phyloP scores from a whole-genome alignment of 495 filamentous ascomycete species.

The Penicillium manginii region DNA sequence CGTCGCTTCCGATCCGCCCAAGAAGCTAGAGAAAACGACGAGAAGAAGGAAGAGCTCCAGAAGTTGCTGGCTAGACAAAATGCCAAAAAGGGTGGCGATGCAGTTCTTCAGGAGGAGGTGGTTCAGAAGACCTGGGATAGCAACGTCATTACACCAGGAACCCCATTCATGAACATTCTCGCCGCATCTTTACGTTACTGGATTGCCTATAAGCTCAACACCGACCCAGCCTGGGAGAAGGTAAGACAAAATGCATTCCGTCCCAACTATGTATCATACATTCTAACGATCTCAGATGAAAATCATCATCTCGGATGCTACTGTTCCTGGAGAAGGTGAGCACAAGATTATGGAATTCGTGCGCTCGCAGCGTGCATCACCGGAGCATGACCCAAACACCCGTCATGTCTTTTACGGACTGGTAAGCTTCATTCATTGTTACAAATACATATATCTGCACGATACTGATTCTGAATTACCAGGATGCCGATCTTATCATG shows the following conservation, averaged over 20 bases:
- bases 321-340: constrained; percentile 96
- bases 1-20: constrained; percentile 90
- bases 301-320: constrained; percentile 97
- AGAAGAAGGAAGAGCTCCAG: constrained; percentile 83
- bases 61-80: constrained; percentile 76
- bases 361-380: constrained; percentile 85
- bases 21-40: constrained; percentile 92
- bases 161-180: constrained; percentile 97
- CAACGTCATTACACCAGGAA: constrained; percentile 97
- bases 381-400: constrained; percentile 94
- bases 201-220: constrained; percentile 95
- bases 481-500: constrained; percentile 98
- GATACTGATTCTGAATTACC: constrained; percentile 24
- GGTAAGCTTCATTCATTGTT: constrained; percentile 30
- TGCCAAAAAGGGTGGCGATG: constrained; percentile 57
- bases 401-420: constrained; percentile 94
- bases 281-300: constrained; percentile 60
- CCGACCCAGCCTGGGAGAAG: constrained; percentile 94
- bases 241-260: constrained; percentile 30
- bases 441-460: neutral
- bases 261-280: neutral
- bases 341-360: constrained; percentile 99
- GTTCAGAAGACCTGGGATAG: constrained; percentile 94
- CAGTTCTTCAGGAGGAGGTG: constrained; percentile 63
- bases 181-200: constrained; percentile 92